phyloP scores from a whole-genome alignment of 352 stramenopile species.

The Pythium rishiriense region DNA sequence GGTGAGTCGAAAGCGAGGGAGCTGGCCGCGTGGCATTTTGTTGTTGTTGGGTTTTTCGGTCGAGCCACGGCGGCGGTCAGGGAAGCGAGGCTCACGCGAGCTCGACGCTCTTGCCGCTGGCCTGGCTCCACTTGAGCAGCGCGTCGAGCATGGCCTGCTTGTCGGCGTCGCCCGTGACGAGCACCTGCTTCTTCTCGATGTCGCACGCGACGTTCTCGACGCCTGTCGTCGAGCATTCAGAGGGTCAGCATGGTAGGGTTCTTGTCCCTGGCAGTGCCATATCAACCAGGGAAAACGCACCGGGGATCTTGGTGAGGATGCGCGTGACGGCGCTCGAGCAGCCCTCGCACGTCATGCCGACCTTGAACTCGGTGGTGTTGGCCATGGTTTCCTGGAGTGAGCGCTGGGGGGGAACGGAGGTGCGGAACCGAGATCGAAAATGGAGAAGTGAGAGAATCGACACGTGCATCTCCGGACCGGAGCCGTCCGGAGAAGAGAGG shows the following conservation, averaged over 20 bases:
- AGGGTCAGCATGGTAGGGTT: no score
- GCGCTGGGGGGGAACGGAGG: no score
- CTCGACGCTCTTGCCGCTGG: slow-evolving; percentile 85
- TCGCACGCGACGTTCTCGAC: slow-evolving; percentile 84
- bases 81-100: slow-evolving; percentile 45
- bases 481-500: not conserved
- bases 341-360: slow-evolving; percentile 89
- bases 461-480: not conserved
- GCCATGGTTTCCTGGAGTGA: slow-evolving; percentile 1
- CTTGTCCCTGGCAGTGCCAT: no score
- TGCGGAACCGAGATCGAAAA: no score
- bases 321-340: slow-evolving; percentile 88
- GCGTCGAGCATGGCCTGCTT: slow-evolving; percentile 78
- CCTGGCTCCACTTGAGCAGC: slow-evolving; percentile 89
- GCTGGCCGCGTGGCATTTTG: no score
- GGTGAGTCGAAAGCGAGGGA: no score
- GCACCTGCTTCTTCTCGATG: slow-evolving; percentile 87
- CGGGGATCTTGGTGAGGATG: slow-evolving; percentile 90
- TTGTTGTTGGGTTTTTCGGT: not conserved
- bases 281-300: slow-evolving; percentile 33
- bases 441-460: slow-evolving; percentile 16
- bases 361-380: slow-evolving; percentile 75
- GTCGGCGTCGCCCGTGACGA: slow-evolving; percentile 79
- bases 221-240: slow-evolving; percentile 38
- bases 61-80: not conserved